Evolutionary conservation across 805 yeast species (phyloP).

Genomic region (Maudiozyma serrabonitensis): DNA sequence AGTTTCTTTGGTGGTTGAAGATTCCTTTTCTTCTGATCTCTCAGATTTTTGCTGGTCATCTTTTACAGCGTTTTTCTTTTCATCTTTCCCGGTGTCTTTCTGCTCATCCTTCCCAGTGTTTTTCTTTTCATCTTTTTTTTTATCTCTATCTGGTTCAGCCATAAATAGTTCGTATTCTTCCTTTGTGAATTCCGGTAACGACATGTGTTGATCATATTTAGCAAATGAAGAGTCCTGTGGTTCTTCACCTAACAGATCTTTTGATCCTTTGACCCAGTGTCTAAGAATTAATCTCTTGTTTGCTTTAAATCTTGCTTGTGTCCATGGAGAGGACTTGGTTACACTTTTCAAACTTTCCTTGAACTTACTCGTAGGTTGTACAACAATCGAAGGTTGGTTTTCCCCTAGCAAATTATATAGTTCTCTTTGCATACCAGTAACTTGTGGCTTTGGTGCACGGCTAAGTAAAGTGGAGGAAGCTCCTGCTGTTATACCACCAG

Average conservation of each 20-base stretch:
- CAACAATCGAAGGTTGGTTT: slow-evolving; percentile 76
- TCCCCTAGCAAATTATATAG: slow-evolving; percentile 82
- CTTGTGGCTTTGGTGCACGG: slow-evolving; percentile 18
- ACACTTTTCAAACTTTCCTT: slow-evolving; percentile 54
- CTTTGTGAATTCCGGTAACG: slow-evolving; percentile 57
- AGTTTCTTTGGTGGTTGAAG: background rate
- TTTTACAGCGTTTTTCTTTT: slow-evolving; percentile 13
- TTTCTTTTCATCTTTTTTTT: slow-evolving; percentile 1
- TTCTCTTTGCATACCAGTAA: slow-evolving; percentile 80
- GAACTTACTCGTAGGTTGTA: slow-evolving; percentile 39
- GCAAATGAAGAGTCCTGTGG: slow-evolving; percentile 48
- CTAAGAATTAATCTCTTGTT: slow-evolving; percentile 39
- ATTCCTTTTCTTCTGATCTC: background rate
- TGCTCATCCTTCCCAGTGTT: background rate
- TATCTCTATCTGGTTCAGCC: slow-evolving; percentile 7
- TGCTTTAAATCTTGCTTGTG: slow-evolving; percentile 50
- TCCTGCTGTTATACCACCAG: slow-evolving; percentile 3
- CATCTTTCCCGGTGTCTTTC: slow-evolving; percentile 7
- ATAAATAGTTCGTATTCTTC: slow-evolving; percentile 51
- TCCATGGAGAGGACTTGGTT: slow-evolving; percentile 77
- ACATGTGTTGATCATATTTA: slow-evolving; percentile 58
- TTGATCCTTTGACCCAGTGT: slow-evolving; percentile 85
- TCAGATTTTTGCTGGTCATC: background rate
- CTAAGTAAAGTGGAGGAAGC: slow-evolving; percentile 2
- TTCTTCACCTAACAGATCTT: slow-evolving; percentile 30